Evolutionary conservation across 192 early-diverging fungal species (phyloP).

Genomic region (Backusella circina): DNA sequence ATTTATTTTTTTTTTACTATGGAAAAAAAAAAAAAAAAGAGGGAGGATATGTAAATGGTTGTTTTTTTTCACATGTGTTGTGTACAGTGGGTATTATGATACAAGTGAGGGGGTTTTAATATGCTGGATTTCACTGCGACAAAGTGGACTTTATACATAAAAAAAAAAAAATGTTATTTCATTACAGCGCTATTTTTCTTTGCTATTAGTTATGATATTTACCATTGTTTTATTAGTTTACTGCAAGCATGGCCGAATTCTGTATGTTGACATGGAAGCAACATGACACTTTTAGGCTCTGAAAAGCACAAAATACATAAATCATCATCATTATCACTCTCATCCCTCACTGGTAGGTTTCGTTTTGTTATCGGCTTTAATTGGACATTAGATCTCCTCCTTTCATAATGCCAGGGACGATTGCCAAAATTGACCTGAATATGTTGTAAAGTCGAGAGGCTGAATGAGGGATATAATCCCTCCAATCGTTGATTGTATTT

Average conservation of each 20-base stretch:
- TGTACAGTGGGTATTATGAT: background rate
- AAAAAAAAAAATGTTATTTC: background rate
- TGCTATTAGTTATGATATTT: background rate
- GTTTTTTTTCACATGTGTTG: background rate
- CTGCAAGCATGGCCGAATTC: conserved; percentile 45
- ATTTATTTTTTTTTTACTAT: background rate
- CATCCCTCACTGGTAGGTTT: background rate
- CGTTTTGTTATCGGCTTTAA: conserved; percentile 6
- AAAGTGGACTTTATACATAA: background rate
- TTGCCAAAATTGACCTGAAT: conserved; percentile 67
- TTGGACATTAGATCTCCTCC: background rate
- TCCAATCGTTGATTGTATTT: background rate
- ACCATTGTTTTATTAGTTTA: conserved; percentile 28
- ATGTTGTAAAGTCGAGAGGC: conserved; percentile 69
- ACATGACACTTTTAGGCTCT: conserved; percentile 34
- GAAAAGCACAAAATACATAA: conserved; percentile 49
- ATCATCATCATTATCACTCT: conserved; percentile 17
- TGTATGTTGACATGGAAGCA: conserved; percentile 45
- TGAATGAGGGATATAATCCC: conserved; percentile 64
- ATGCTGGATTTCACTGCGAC: background rate
- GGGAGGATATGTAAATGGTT: background rate
- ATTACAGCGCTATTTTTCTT: background rate
- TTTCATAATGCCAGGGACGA: conserved; percentile 32
- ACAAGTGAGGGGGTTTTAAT: background rate
- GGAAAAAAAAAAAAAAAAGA: background rate